Conservation (phyloP, 129 eudicot genomes). For the Solidago caesia region DNA sequence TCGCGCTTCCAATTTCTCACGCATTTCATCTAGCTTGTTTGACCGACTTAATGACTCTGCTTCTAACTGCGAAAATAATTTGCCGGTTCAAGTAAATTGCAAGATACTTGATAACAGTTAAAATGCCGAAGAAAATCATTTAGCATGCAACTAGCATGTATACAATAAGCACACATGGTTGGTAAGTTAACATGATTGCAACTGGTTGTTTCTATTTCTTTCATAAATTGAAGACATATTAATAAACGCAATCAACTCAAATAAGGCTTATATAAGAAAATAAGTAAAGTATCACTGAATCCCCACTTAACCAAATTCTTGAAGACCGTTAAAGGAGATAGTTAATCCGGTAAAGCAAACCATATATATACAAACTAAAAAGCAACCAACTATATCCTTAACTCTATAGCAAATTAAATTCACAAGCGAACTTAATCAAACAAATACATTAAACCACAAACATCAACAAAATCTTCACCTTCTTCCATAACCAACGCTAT, state of each 20-base stretch:
- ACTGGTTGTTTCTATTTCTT: neutral
- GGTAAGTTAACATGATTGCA: neutral
- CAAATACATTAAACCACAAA: too few relatives aligned
- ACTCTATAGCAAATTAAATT: neutral
- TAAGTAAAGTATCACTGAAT: neutral
- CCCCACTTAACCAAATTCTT: too few relatives aligned
- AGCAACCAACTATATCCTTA: too few relatives aligned
- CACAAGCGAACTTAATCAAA: neutral
- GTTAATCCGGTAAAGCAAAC: too few relatives aligned
- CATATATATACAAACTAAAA: too few relatives aligned
- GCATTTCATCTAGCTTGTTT: conserved; percentile 83
- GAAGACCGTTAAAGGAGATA: too few relatives aligned
- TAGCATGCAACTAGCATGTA: neutral
- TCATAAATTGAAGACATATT: conserved; percentile 1
- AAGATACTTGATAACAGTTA: neutral
- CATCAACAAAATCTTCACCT: too few relatives aligned
- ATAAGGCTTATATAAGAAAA: neutral
- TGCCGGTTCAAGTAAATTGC: conserved; percentile 14
- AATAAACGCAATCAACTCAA: neutral
- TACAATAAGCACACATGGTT: neutral
- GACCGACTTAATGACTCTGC: conserved; percentile 65
- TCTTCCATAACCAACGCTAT: too few relatives aligned
- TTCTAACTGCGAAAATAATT: conserved; percentile 53
- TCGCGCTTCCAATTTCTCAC: conserved; percentile 68
- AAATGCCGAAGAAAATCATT: conserved; percentile 13